Evolutionary conservation across 495 filamentous ascomycete genomes (phyloP).

Genomic region (Neurospora sp.): DNA sequence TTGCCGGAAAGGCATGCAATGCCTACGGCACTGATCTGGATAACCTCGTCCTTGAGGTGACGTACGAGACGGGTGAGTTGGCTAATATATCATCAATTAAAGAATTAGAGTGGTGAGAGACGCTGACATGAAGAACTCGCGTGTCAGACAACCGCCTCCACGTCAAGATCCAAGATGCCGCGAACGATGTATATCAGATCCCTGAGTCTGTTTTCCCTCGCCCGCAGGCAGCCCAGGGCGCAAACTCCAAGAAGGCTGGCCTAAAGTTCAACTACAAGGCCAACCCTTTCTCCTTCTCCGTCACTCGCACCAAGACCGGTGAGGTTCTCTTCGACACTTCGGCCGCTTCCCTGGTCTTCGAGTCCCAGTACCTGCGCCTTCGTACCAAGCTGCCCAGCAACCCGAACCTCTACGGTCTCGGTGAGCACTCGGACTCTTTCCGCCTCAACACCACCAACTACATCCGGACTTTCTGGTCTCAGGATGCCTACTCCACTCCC

Average conservation of each 20-base stretch:
- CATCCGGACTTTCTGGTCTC: slow-evolving; percentile 70
- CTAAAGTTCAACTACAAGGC: slow-evolving; percentile 56
- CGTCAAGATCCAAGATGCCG: slow-evolving; percentile 70
- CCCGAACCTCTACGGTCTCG: slow-evolving; percentile 69
- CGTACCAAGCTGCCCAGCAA: slow-evolving; percentile 57
- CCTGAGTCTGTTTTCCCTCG: slow-evolving; percentile 61
- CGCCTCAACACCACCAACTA: slow-evolving; percentile 63
- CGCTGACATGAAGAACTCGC: background rate
- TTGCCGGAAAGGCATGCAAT: slow-evolving; percentile 61
- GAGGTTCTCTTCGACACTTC: slow-evolving; percentile 77
- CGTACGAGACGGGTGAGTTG: slow-evolving; percentile 61
- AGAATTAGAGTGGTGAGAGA: background rate
- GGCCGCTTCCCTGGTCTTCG: slow-evolving; percentile 59
- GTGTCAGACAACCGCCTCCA: slow-evolving; percentile 61
- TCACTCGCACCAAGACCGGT: slow-evolving; percentile 48
- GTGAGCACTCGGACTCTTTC: slow-evolving; percentile 68
- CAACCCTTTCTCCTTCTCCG: slow-evolving; percentile 67
- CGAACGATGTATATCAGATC: slow-evolving; percentile 69
- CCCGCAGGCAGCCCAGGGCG: slow-evolving; percentile 27
- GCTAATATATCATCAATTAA: background rate
- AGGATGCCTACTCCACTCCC: slow-evolving; percentile 53
- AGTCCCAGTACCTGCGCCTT: slow-evolving; percentile 67
- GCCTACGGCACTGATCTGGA: slow-evolving; percentile 59
- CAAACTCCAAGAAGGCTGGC: slow-evolving; percentile 25
- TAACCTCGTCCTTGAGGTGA: slow-evolving; percentile 57